Evolutionary conservation across 225 moss, liverwort and hornwort genomes (phyloP).

Genomic region (Sphagnum tenellum): DNA sequence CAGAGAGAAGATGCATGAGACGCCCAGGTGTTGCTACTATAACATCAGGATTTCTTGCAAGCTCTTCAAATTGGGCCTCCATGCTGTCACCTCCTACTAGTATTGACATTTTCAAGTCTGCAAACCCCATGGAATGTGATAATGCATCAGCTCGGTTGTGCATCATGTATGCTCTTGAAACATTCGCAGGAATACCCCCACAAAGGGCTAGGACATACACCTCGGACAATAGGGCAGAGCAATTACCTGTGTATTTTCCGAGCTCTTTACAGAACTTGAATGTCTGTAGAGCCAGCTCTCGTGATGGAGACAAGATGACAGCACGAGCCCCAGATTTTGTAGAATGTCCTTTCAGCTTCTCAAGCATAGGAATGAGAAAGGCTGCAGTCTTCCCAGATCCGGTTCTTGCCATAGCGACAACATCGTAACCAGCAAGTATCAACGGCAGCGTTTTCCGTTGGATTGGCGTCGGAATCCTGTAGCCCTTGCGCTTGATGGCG

Average conservation of each 20-base stretch:
- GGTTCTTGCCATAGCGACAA: conserved; percentile 87
- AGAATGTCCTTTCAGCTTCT: conserved; percentile 69
- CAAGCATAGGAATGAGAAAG: conserved; percentile 80
- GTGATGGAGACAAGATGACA: conserved; percentile 67
- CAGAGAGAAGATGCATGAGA: conserved; percentile 92
- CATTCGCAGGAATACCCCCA: too few species aligned
- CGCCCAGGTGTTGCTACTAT: conserved; percentile 91
- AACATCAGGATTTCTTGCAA: conserved; percentile 81
- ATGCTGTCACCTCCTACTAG: conserved; percentile 97
- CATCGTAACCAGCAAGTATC: conserved; percentile 79
- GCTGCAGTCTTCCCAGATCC: conserved; percentile 91
- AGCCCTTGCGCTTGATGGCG: conserved; percentile 93
- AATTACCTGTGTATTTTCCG: conserved; percentile 51
- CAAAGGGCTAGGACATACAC: too few species aligned
- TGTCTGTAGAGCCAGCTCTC: conserved; percentile 84
- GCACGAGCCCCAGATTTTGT: conserved; percentile 71
- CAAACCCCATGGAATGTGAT: neutral
- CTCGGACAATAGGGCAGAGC: too few species aligned
- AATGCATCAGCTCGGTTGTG: too few species aligned
- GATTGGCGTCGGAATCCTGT: conserved; percentile 93
- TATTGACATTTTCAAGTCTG: conserved; percentile 62
- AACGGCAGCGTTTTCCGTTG: conserved; percentile 84
- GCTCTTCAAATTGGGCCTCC: conserved; percentile 91
- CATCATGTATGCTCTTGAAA: too few species aligned
- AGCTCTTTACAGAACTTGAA: conserved; percentile 97